Evolutionary conservation across 495 filamentous ascomycete genomes (phyloP), one percentile per base, ranked within the genome.

Genomic region (Tetracladium setigerum): DNA sequence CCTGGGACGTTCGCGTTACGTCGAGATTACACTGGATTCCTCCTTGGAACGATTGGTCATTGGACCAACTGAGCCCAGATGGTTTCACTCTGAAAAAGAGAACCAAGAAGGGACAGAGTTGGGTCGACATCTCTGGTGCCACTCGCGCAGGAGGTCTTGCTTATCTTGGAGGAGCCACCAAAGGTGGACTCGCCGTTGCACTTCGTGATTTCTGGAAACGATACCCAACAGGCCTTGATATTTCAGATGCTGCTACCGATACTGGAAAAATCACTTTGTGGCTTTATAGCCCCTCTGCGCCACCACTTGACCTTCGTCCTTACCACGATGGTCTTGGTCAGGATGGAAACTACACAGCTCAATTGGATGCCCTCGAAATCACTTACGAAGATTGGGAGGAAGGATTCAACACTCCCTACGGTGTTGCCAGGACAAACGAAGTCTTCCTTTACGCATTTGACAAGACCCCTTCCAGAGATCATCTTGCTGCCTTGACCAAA

Each of bases 301-400:
- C 64, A 27, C 71, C 71, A 1, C 54, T 77, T 46, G 72, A 77
- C 40, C 56, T 69, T 11, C 55, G 67, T 11, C 67, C 71, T 1
- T 77, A 66, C 51, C 73, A 77, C 24, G 70, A 75, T 43, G 68
- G 70, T 10, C 46, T 77, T 19, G 67, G 66, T 0, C 18, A 30
- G 3, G 38, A 68, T 35, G 62, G 73, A 41, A 67, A 63, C 0
- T 76, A 74, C 34, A 62, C 57, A 5, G 61, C 73, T 30, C 71
- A 77, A 41, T 43, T 72, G 0, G 69, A 74, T 24, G 73, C 69
- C 1, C 62, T 75, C 13, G 62, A 73, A n/a, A 67, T 75, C n/a
- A 77, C 73, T 0, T 77, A 77, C 45, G 73, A 77, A 35, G 73
- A 77, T 41, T 75, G 62, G 15, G 72, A 75, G 41, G 64, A 56